Conservation (phyloP, 768 basidiomycete genomes). For the Panaeolus papilionaceus region DNA sequence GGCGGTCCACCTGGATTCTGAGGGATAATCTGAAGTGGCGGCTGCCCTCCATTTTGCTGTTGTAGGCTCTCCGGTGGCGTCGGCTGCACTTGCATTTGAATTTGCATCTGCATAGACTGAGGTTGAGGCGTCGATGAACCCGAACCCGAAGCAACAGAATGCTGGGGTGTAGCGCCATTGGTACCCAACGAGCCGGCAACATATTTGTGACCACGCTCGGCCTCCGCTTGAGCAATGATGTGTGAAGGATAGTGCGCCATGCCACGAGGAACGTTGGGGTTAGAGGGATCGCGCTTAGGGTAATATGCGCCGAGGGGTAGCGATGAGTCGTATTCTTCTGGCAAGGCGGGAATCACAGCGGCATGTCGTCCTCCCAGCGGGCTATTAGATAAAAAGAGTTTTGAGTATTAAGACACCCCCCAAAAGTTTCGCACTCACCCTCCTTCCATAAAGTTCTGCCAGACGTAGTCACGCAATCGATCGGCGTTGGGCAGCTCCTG, state of each 20-base stretch:
- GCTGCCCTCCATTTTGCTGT: slow-evolving; percentile 8
- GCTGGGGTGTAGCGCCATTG: slow-evolving; percentile 26
- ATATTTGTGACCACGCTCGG: slow-evolving; percentile 37
- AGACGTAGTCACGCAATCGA: slow-evolving; percentile 79
- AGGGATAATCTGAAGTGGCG: slow-evolving; percentile 2
- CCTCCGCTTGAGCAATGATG: slow-evolving; percentile 48
- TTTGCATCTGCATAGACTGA: slow-evolving; percentile 9
- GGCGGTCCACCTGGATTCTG: not conserved
- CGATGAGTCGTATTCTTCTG: slow-evolving; percentile 70
- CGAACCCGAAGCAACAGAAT: slow-evolving; percentile 28
- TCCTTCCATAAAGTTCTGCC: slow-evolving; percentile 87
- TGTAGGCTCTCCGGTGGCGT: not conserved
- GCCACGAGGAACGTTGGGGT: slow-evolving; percentile 42
- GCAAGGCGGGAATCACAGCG: slow-evolving; percentile 79
- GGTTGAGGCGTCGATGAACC: slow-evolving; percentile 17
- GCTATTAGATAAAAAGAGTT: slow-evolving; percentile 40
- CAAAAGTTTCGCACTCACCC: slow-evolving; percentile 58
- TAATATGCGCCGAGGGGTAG: slow-evolving; percentile 55
- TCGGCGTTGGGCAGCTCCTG: slow-evolving; percentile 82
- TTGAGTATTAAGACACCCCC: not conserved
- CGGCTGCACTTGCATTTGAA: slow-evolving; percentile 13
- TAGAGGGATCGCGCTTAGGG: slow-evolving; percentile 38
- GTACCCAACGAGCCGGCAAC: slow-evolving; percentile 26
- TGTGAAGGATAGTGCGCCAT: slow-evolving; percentile 57
- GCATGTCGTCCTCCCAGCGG: slow-evolving; percentile 84